Evolutionary conservation across 805 yeast genomes (phyloP).

Genomic region (Zygoascus tannicola): DNA sequence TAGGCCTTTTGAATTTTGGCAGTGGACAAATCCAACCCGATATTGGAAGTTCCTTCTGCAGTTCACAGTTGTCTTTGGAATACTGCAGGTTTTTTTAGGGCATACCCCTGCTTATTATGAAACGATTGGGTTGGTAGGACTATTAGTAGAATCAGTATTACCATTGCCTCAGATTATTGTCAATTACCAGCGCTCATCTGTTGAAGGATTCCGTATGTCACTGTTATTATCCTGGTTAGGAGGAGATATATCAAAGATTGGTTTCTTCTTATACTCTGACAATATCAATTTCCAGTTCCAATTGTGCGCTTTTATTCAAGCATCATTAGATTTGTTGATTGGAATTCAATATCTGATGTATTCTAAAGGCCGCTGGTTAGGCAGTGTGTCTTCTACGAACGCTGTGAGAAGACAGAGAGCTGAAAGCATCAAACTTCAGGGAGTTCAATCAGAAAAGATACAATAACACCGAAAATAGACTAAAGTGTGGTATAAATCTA

Average conservation of each 20-base stretch:
- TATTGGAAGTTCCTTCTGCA: slow-evolving; percentile 56
- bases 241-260: slow-evolving; percentile 66
- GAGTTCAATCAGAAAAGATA: slow-evolving; percentile 1
- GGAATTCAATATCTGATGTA: slow-evolving; percentile 22
- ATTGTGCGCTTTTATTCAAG: slow-evolving; percentile 20
- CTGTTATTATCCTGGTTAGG: slow-evolving; percentile 77
- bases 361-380: slow-evolving; percentile 16
- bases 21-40: slow-evolving; percentile 54
- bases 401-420: slow-evolving; percentile 17
- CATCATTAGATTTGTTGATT: slow-evolving; percentile 18
- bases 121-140: slow-evolving; percentile 50
- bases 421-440: slow-evolving; percentile 14
- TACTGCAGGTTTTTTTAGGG: slow-evolving; percentile 35
- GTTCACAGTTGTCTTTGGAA: slow-evolving; percentile 34
- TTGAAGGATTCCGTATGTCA: slow-evolving; percentile 71
- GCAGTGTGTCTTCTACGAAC: slow-evolving; percentile 6
- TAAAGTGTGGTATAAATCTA: neutral
- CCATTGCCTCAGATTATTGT: slow-evolving; percentile 46
- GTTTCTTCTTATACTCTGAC: slow-evolving; percentile 11
- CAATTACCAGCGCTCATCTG: slow-evolving; percentile 73
- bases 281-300: slow-evolving; percentile 21
- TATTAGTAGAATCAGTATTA: slow-evolving; percentile 40
- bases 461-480: neutral
- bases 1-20: slow-evolving; percentile 65
- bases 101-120: slow-evolving; percentile 35